Evolutionary conservation across 1,139 yeast genomes (phyloP).

Genomic region (Blastobotrys niveus): DNA sequence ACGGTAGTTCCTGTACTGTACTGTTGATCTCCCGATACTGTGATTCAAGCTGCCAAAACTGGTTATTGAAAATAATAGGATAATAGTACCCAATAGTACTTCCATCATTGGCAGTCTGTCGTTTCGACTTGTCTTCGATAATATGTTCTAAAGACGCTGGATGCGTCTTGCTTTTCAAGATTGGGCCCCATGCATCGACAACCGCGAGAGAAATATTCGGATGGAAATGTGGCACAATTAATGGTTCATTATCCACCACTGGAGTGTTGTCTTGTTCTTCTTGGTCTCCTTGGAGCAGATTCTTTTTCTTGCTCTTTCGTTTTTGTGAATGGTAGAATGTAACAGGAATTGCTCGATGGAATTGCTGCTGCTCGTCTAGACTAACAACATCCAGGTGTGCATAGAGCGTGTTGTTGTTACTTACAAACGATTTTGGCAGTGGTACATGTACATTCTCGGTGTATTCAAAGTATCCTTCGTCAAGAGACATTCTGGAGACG

Average conservation of each 20-base stretch:
- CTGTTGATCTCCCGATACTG: conserved; percentile 35
- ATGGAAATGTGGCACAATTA: conserved; percentile 35
- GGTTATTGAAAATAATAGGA: conserved; percentile 34
- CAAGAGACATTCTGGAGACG: too few species aligned
- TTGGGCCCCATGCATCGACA: conserved; percentile 18
- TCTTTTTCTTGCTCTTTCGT: conserved; percentile 28
- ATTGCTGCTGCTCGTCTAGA: conserved; percentile 4
- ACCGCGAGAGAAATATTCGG: conserved; percentile 34
- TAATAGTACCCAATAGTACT: conserved; percentile 24
- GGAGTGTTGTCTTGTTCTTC: conserved; percentile 20
- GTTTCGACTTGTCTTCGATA: conserved; percentile 11
- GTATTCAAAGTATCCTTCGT: too few species aligned
- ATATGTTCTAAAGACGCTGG: conserved; percentile 25
- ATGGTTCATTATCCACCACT: conserved; percentile 15
- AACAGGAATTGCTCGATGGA: conserved; percentile 6
- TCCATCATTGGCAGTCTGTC: conserved; percentile 8
- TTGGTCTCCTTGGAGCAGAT: conserved; percentile 29
- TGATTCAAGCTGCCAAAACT: conserved; percentile 38
- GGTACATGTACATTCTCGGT: conserved; percentile 1
- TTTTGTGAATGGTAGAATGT: conserved; percentile 12
- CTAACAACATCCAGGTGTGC: conserved; percentile 13
- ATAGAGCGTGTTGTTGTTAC: conserved; percentile 13
- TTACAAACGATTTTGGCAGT: background rate
- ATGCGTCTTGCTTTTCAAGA: conserved; percentile 21
- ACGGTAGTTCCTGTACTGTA: conserved; percentile 25